Evolutionary conservation across 1,139 yeast species (phyloP).

Genomic region (Saccharomyces hybrid): DNA sequence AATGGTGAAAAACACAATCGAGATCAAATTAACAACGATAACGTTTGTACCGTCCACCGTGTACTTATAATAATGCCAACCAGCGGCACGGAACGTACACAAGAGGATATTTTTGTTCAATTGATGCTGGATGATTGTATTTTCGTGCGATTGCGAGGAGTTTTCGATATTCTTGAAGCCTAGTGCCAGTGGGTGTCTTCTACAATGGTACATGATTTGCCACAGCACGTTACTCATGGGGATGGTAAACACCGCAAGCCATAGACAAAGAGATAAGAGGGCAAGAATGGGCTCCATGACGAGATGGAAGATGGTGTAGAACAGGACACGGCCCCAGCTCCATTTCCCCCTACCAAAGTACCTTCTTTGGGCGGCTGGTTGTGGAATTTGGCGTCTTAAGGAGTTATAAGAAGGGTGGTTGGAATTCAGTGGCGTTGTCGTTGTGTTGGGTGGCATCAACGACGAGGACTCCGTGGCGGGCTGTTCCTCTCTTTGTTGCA

Average conservation of each 20-base stretch:
- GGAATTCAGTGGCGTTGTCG: neutral
- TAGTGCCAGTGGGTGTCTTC: conserved; percentile 81
- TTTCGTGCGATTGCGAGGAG: conserved; percentile 19
- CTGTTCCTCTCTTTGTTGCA: neutral
- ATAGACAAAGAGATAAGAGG: conserved; percentile 53
- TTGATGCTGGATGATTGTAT: conserved; percentile 7
- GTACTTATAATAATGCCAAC: conserved; percentile 87
- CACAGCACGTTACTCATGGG: conserved; percentile 81
- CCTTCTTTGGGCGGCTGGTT: conserved; percentile 45
- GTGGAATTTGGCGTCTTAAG: conserved; percentile 14
- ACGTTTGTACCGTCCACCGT: conserved; percentile 95
- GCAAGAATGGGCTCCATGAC: conserved; percentile 62
- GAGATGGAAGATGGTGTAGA: conserved; percentile 65
- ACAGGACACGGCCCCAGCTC: conserved; percentile 76
- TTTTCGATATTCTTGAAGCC: conserved; percentile 26
- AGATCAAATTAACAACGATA: conserved; percentile 76
- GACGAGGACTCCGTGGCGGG: neutral
- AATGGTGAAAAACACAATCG: conserved; percentile 76
- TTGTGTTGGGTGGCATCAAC: neutral
- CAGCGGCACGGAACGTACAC: conserved; percentile 89
- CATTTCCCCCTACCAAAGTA: conserved; percentile 91
- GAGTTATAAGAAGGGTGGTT: conserved; percentile 25
- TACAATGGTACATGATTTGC: conserved; percentile 66
- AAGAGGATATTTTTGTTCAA: conserved; percentile 42
- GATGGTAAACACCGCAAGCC: conserved; percentile 82